These are phyloP conservation scores for Morella rubra DNA, from an alignment of 306 rosid species.

Conservation along the genomic window DNA sequence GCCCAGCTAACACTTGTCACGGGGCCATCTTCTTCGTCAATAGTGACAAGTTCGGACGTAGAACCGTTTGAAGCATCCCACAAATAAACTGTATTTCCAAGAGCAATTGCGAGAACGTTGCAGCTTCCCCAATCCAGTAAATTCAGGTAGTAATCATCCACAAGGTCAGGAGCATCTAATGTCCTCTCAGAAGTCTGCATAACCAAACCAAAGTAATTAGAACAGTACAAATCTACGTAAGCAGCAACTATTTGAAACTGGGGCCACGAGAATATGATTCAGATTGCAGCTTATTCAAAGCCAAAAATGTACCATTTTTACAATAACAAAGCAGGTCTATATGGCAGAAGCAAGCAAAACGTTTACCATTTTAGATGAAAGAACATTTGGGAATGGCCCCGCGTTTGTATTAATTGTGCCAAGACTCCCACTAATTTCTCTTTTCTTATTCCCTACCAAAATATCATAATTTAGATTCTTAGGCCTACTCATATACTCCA, in stretches of 20 bases:
- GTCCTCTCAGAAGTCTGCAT: conserved; percentile 79
- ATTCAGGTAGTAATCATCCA: conserved; percentile 75
- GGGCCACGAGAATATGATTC: not conserved
- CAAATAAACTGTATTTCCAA: conserved; percentile 59
- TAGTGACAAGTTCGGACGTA: conserved; percentile 60
- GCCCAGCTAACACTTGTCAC: conserved; percentile 81
- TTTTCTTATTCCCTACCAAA: no score
- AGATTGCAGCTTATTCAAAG: not conserved
- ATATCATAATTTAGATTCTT: no score
- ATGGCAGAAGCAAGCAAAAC: no score
- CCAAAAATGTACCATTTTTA: not conserved
- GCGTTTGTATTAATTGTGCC: no score
- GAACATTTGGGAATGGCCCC: no score
- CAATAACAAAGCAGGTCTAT: not conserved
- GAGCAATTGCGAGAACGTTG: conserved; percentile 68
- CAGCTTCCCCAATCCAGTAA: conserved; percentile 74
- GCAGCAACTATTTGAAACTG: not conserved
- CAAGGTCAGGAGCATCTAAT: conserved; percentile 76
- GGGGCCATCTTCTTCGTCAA: conserved; percentile 61
- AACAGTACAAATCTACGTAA: not conserved
- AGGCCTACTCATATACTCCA: not conserved
- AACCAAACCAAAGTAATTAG: conserved; percentile 5
- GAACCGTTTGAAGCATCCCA: conserved; percentile 73
- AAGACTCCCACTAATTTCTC: no score
- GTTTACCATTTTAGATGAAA: no score